These are phyloP conservation scores for Penicillium samsonianum DNA, from an alignment of 495 filamentous ascomycete species.

Conservation along the genomic window DNA sequence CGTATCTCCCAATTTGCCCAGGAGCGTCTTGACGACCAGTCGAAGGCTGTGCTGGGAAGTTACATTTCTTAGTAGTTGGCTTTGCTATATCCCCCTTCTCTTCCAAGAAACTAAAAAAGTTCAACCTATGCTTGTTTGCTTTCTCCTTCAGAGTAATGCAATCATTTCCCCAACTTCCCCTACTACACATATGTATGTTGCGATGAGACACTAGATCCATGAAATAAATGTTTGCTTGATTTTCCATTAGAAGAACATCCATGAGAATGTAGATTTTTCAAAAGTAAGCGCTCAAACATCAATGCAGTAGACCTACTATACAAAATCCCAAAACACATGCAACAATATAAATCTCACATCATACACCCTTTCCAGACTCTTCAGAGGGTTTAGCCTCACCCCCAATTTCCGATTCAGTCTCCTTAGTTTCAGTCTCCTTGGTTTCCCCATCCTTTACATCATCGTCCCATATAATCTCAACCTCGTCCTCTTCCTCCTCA, in stretches of 20 bases:
- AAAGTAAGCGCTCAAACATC: constrained; percentile 1
- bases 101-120: constrained; percentile 10
- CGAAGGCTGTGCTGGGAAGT: constrained; percentile 52
- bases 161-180: neutral
- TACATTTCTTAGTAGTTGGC: constrained; percentile 52
- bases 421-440: neutral
- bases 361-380: constrained; percentile 1
- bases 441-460: neutral
- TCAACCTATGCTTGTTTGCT: neutral
- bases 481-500: constrained; percentile 48
- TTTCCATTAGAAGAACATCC: neutral
- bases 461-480: constrained; percentile 27
- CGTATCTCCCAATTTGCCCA: constrained; percentile 58
- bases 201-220: constrained; percentile 19
- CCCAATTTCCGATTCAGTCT: neutral
- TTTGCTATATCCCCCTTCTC: neutral
- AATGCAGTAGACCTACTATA: neutral
- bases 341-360: neutral
- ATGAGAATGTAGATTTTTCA: neutral
- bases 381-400: neutral
- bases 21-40: constrained; percentile 59
- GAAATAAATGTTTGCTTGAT: constrained; percentile 13
- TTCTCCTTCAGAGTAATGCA: neutral
- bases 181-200: constrained; percentile 12
- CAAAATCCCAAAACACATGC: neutral